A percentile compares a stretch with the other conserved stretches of the same genome.
Evolutionary conservation across 2,329 filamentous ascomycete genomes (phyloP).

Genomic region (Colletotrichum eremochloae): DNA sequence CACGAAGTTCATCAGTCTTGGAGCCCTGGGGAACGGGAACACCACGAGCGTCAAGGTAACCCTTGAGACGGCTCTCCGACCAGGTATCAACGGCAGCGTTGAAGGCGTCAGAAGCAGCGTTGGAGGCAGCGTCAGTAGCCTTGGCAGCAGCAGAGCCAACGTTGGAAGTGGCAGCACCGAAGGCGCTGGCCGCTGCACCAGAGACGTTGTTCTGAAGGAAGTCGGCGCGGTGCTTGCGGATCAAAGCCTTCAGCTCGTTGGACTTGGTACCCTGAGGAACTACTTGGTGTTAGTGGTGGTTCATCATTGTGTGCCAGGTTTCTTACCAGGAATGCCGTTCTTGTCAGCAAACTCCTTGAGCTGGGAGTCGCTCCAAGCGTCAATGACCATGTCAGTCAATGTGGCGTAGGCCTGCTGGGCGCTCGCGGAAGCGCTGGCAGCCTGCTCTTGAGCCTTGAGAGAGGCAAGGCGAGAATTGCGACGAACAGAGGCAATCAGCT

Average conservation of each 20-base stretch:
- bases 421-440: constrained; percentile 72
- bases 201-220: constrained; percentile 75
- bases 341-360: constrained; percentile 95
- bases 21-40: constrained; percentile 79
- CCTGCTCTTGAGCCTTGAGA: constrained; percentile 73
- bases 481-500: constrained; percentile 88
- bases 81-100: constrained; percentile 72
- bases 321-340: constrained; percentile 76
- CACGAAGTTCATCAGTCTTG: constrained; percentile 80
- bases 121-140: constrained; percentile 77
- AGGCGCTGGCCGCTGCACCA: constrained; percentile 69
- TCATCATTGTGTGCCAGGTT: rapidly evolving
- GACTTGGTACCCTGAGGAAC: constrained; percentile 92
- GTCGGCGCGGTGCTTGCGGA: constrained; percentile 86
- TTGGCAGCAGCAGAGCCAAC: constrained; percentile 82
- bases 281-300: constrained; percentile 50
- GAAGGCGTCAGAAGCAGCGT: constrained; percentile 76
- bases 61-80: constrained; percentile 84
- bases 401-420: constrained; percentile 79
- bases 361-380: constrained; percentile 89
- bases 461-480: constrained; percentile 89
- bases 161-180: constrained; percentile 79
- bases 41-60: constrained; percentile 81
- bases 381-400: constrained; percentile 85
- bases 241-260: constrained; percentile 90